A percentile compares a stretch with the other conserved stretches of the same genome.
These are phyloP conservation scores for Salix purpurea DNA, from an alignment of 345 rosid genomes.

Conservation along the genomic window DNA sequence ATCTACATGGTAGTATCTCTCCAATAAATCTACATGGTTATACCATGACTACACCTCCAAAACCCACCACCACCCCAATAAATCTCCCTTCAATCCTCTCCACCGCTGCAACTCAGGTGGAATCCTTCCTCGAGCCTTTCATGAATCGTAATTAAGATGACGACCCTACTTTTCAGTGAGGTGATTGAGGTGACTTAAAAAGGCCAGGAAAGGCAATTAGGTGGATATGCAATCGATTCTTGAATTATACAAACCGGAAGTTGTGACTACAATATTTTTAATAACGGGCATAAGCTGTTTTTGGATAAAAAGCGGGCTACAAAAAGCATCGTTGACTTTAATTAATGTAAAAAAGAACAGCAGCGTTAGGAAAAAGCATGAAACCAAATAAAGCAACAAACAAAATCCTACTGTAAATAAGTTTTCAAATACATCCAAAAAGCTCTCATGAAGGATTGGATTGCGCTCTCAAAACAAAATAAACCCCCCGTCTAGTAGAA, in stretches of 20 bases:
- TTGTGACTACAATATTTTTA: too few species aligned
- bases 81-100: neutral
- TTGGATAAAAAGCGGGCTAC: neutral
- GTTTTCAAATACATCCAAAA: slow-evolving; percentile 10
- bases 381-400: slow-evolving; percentile 4
- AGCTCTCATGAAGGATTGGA: neutral
- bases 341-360: neutral
- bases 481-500: slow-evolving; percentile 15
- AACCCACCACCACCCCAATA: neutral
- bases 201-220: too few species aligned
- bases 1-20: too few species aligned
- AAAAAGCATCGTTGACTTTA: neutral
- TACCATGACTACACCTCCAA: neutral
- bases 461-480: neutral
- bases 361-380: slow-evolving; percentile 10
- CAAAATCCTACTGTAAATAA: slow-evolving; percentile 7
- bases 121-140: neutral
- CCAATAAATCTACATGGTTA: too few species aligned
- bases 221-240: too few species aligned
- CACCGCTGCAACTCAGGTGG: neutral
- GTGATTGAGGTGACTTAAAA: neutral
- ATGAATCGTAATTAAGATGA: neutral
- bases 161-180: neutral
- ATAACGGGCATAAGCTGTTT: neutral
- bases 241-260: too few species aligned